These are phyloP conservation scores for Hirschfeldia incana DNA, from an alignment of 345 rosid genomes.

Conservation along the genomic window DNA sequence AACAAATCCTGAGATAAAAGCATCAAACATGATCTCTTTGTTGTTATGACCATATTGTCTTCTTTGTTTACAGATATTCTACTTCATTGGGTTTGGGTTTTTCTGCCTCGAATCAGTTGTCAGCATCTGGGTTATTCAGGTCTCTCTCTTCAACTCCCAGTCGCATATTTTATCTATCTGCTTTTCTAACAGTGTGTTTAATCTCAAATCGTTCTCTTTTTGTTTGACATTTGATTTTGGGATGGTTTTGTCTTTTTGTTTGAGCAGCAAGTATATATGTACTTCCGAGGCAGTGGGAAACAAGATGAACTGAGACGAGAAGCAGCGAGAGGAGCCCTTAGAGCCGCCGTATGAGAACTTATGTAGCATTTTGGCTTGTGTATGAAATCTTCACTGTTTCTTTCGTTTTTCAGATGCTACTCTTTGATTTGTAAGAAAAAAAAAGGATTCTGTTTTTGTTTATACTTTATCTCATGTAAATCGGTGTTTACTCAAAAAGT, in stretches of 20 bases:
- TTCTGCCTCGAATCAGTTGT: slow-evolving; percentile 69
- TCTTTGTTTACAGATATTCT: slow-evolving; percentile 61
- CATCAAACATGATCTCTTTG: neutral
- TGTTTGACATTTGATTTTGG: slow-evolving; percentile 2
- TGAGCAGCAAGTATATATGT: slow-evolving; percentile 82
- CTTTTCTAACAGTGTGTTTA: neutral
- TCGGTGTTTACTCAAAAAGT: slow-evolving; percentile 24
- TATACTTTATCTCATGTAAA: slow-evolving; percentile 25
- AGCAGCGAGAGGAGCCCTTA: slow-evolving; percentile 61
- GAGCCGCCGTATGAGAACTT: slow-evolving; percentile 65
- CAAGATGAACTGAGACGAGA: slow-evolving; percentile 59
- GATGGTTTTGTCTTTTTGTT: neutral
- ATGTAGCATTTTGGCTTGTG: slow-evolving; percentile 26
- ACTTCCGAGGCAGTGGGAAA: slow-evolving; percentile 83
- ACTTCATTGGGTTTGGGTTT: slow-evolving; percentile 78
- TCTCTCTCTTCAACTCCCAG: slow-evolving; percentile 30
- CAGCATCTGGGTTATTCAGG: slow-evolving; percentile 97
- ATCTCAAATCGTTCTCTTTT: neutral
- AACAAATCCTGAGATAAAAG: neutral
- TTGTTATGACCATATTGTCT: neutral
- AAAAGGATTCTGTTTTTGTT: slow-evolving; percentile 10
- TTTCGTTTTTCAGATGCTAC: neutral
- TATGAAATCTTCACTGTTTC: slow-evolving; percentile 18
- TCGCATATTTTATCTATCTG: neutral
- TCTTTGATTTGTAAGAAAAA: slow-evolving; percentile 5